Base-by-base conservation (phyloP, 164 flowering plant species). In the Tinospora cordifolia region DNA sequence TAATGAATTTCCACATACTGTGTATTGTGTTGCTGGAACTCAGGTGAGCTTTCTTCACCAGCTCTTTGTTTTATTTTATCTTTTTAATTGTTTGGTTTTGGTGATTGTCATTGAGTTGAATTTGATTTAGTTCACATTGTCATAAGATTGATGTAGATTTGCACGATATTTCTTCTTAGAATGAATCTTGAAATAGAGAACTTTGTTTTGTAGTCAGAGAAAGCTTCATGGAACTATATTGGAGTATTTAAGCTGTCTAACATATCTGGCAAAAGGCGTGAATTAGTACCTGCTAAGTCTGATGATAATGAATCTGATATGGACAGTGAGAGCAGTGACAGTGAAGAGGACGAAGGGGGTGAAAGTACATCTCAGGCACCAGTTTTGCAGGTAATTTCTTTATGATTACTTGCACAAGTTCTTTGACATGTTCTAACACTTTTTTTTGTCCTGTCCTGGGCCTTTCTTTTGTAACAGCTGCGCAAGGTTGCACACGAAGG, bases 401-500 rank as follows among this genome's bases (percentile, higher is more conserved):
- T 9, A 51, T 27, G 36, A 0, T 51, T 57, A 34, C 1, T 46
- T 44, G 7, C 38, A 34, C 39, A 3, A 11, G 17, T 44, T 9
- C 19, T 39, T 30, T 24, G 8, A 12, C 14, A 26, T 26, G n/a
- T 57, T 63, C 65, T 67, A 66, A 65, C 30, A 4, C 19, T 30
- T 30, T 2, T n/a, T 41, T 21, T 69, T 14, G 46, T 68, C 14
- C 51, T 66, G 44, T 44, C 36, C 66, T 38, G 58, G 62, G 41
- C 7, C 34, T 62, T 63, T 25, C n/a, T n/a, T 59, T 3, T 71
- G 71, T 63, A 47, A 70, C 88, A 95, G 99, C 34, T 88, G 65
- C 91, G 86, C 67, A 88, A 84, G 83, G 88, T 92, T 68, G 77
- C 83, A 54, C 99, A 90, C 87, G 84, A 85, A 70, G 98, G 99